Evolutionary conservation across 495 filamentous ascomycete species (phyloP).

Genomic region (Thermothielavioides terrestris): DNA sequence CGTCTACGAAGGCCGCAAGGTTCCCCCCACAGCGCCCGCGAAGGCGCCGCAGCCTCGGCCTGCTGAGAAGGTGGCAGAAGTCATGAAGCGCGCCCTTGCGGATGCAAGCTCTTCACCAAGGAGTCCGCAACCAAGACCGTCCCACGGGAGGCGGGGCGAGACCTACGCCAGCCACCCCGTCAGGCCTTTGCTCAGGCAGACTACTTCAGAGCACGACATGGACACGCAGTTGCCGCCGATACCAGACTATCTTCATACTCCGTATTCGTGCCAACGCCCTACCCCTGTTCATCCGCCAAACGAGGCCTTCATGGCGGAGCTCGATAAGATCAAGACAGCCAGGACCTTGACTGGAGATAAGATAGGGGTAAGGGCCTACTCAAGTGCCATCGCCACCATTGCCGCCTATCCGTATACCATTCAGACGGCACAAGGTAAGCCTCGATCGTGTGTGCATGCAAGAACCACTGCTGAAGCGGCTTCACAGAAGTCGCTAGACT

Average conservation of each 20-base stretch:
- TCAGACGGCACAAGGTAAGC: slow-evolving; percentile 28
- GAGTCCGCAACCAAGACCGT: slow-evolving; percentile 12
- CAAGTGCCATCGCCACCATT: slow-evolving; percentile 72
- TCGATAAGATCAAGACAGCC: slow-evolving; percentile 65
- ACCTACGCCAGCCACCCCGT: slow-evolving; percentile 1
- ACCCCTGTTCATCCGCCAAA: slow-evolving; percentile 67
- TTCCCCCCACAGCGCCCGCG: slow-evolving; percentile 7
- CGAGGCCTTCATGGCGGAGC: slow-evolving; percentile 60
- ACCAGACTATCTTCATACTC: slow-evolving; percentile 63
- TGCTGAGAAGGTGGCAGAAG: slow-evolving; percentile 14
- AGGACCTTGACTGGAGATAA: slow-evolving; percentile 63
- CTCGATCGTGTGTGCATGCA: neutral
- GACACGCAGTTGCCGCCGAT: slow-evolving; percentile 40
- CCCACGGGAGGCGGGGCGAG: slow-evolving; percentile 8
- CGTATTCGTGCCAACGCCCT: slow-evolving; percentile 75
- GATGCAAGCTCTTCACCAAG: slow-evolving; percentile 14
- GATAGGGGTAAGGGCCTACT: slow-evolving; percentile 81
- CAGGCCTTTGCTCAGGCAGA: slow-evolving; percentile 40
- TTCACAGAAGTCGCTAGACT: slow-evolving; percentile 56
- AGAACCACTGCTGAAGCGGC: slow-evolving; percentile 14
- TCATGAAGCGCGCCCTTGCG: slow-evolving; percentile 27
- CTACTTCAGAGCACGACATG: slow-evolving; percentile 64
- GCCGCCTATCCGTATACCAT: slow-evolving; percentile 63
- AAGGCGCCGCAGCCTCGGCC: slow-evolving; percentile 8
- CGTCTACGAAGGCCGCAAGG: slow-evolving; percentile 54